A percentile compares a stretch with the other conserved stretches of the same genome.
Evolutionary conservation across 495 filamentous ascomycete species (phyloP).

Genomic region (Xylaria palmicola): DNA sequence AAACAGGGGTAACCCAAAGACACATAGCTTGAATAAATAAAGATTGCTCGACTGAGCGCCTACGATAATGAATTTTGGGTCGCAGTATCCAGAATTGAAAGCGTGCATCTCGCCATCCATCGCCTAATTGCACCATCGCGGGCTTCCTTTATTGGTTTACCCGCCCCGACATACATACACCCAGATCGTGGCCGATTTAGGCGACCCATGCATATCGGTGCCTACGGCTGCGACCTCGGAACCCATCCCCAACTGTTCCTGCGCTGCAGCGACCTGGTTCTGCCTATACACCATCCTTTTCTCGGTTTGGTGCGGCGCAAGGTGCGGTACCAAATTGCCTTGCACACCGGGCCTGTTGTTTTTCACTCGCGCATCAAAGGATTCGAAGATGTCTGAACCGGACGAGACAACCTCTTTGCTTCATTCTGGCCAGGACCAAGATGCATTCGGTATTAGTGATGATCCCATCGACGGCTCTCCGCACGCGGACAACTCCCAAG

Average conservation of each 20-base stretch:
- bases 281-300: not conserved
- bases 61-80: not conserved
- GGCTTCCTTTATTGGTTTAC: not conserved
- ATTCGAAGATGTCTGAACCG: not conserved
- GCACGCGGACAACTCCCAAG: not conserved
- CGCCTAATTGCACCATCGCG: slow-evolving; percentile 1
- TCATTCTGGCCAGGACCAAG: not conserved
- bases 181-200: not conserved
- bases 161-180: not conserved
- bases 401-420: slow-evolving; percentile 11
- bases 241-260: not conserved
- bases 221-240: slow-evolving; percentile 4
- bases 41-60: not conserved
- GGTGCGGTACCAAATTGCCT: not conserved
- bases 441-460: not conserved
- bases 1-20: not conserved
- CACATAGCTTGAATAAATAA: not conserved
- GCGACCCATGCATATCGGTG: not conserved
- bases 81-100: not conserved
- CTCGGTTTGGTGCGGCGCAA: not conserved
- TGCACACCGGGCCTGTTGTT: not conserved
- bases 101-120: not conserved
- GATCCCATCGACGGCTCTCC: not conserved
- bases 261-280: not conserved
- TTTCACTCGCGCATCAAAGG: not conserved